Percentiles rank a stretch among this genome's conserved stretches.
These are phyloP conservation scores for Ligustrum vulgare DNA, from an alignment of 257 asterid genomes.

Conservation along the genomic window DNA sequence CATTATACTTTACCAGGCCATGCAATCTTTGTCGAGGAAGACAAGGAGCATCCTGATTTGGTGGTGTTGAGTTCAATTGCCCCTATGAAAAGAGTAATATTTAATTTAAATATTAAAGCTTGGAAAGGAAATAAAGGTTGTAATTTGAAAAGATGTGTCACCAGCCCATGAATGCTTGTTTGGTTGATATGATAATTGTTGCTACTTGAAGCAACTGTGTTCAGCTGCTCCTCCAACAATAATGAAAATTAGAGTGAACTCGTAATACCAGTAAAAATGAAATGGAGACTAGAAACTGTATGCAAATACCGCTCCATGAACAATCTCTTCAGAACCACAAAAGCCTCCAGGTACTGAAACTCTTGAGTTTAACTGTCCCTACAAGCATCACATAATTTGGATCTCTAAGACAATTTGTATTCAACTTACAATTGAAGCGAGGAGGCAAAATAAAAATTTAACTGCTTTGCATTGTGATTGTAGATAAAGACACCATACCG, in stretches of 20 bases:
- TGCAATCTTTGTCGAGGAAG: slow-evolving; percentile 27
- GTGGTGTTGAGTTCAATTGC: slow-evolving; percentile 20
- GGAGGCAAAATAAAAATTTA: background rate
- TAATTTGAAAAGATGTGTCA: too few relatives aligned
- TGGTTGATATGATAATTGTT: too few relatives aligned
- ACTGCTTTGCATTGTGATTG: too few relatives aligned
- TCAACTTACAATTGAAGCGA: background rate
- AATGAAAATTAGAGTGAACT: background rate
- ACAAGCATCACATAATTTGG: slow-evolving; percentile 1
- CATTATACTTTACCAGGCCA: slow-evolving; percentile 18
- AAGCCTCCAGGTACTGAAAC: slow-evolving; percentile 21
- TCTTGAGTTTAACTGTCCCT: slow-evolving; percentile 23
- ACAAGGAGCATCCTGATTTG: slow-evolving; percentile 20
- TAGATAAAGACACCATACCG: slow-evolving; percentile 24
- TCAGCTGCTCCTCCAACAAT: slow-evolving; percentile 21
- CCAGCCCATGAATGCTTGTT: too few relatives aligned
- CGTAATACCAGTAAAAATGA: background rate
- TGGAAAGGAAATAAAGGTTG: too few relatives aligned
- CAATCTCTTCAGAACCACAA: slow-evolving; percentile 17
- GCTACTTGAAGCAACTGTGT: too few relatives aligned
- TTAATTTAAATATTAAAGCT: too few relatives aligned
- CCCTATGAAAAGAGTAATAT: slow-evolving; percentile 28
- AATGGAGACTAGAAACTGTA: background rate
- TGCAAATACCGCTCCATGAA: slow-evolving; percentile 23
- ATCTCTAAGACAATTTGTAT: background rate